Evolutionary conservation across 2,329 filamentous ascomycete species (phyloP), one percentile per base, ranked within the genome.

Genomic region (Sphaerostilbella broomeana): DNA sequence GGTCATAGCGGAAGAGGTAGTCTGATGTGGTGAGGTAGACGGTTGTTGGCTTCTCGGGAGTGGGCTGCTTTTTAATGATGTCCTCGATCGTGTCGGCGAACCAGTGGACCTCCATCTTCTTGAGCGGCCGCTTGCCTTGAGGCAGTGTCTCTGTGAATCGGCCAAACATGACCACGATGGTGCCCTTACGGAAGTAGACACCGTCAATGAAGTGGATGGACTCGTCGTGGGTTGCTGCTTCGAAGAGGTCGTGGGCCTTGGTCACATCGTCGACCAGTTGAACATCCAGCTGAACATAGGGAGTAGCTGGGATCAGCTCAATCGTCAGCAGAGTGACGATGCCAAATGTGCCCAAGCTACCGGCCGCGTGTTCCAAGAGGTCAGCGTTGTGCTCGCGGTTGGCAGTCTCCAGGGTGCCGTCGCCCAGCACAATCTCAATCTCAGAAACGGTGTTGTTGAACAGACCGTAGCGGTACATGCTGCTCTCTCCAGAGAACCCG

Each of bases 1-100:
- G 68, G 49, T 76, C 72, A 54, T 75, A 76, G 36, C 72, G 66
- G 56, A 76, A 76, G 49, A 75, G 67, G 51, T 75, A 76, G 46
- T 75, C 71, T 10, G 63, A 60, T 2, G 72, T 52, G 1, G 68
- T 69, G 18, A 74, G 65, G 40, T 51, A 53, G 22, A 53, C 35
- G 12, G 44, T 38, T n/a, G 38, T 35, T 9, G 48, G 47, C 27
- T 45, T 49, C 18, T 52, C 49, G 12, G 37, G 18, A 2, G 48
- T 49, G 13, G 51, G 56, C 33, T 58, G 49, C 43, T 51, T 51
- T 24, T 43, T 43, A 31, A 55, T 47, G 21, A 45, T 47, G 32
- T 40, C 49, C 40, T 55, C 51, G 28, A 55, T 55, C 28, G 51
- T 53, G 41, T 55, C 51, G 35, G 51, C 51, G 37, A 56, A 56